Evolutionary conservation across 2,329 filamentous ascomycete species (phyloP), one percentile per base, ranked within the genome.

Genomic region (Rugonectria rugulosa): DNA sequence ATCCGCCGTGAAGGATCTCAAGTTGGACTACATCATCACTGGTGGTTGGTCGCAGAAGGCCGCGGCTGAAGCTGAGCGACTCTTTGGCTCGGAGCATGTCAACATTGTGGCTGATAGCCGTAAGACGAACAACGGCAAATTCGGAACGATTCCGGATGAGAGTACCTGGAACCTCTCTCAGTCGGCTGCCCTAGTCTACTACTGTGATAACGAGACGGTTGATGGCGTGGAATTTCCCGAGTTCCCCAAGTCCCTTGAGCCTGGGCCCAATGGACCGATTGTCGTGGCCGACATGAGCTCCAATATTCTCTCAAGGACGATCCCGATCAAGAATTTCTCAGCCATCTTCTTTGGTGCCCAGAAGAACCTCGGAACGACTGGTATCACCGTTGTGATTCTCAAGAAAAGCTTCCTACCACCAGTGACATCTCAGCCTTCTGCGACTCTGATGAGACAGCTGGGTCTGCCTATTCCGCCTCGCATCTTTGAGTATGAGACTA

Each of bases 201-300:
- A 87, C 73, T 97, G 94, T 73, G 90, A 93, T 73, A 98, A 98
- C 67, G 94, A 98, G 79, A 97, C 92, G 0, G 91, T 96, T 6
- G 92, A 97, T 68, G 93, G 94, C n/a, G n/a, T 98, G 15, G 94
- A 98, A 71, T 97, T 96, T 65, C 91, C 89, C 6, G 75, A 67
- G n/a, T 85, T 86, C 69, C 94, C 95, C 20, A 77, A 87, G 60
- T 72, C 74, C 7, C n/a, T n/a, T 6, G 74, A 79, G 2, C 83
- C 87, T 44, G 86, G 87, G 8, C n/a, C n/a, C n/a, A 82, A 88
- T 45, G 85, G 86, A 24, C 87, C 88, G 1, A 84, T 96, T 56
- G 89, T 98, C 6, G 88, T 97, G 5, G 92, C 91, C 17, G 94
- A 98, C 74, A 97, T 98, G 90, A 90, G 85, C 41, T 97, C 91